Evolutionary conservation across 306 rosid species (phyloP).

Genomic region (Cyamopsis tetragonoloba): DNA sequence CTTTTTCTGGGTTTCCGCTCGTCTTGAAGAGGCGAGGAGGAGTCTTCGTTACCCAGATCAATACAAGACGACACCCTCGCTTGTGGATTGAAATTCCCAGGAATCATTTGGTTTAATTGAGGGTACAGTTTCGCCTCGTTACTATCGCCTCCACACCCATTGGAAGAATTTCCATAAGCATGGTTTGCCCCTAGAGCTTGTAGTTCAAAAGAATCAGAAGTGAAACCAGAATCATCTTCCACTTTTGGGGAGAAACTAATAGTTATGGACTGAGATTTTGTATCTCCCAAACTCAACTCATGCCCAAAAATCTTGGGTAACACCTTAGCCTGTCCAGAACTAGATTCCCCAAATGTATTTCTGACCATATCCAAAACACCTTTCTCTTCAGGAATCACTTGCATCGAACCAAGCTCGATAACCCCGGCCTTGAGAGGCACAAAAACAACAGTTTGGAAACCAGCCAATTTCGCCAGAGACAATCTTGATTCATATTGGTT

Average conservation of each 20-base stretch:
- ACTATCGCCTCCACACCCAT: constrained; percentile 50
- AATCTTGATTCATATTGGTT: constrained; percentile 61
- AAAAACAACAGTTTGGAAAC: constrained; percentile 65
- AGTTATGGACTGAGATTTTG: constrained; percentile 60
- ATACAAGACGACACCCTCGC: constrained; percentile 40
- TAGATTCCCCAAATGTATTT: constrained; percentile 49
- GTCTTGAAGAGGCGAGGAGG: constrained; percentile 51
- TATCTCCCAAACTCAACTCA: constrained; percentile 67
- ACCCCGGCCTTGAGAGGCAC: constrained; percentile 76
- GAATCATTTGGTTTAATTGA: constrained; percentile 46
- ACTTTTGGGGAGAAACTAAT: constrained; percentile 76
- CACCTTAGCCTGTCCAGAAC: constrained; percentile 50
- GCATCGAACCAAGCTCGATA: constrained; percentile 68
- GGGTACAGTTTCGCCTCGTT: constrained; percentile 64
- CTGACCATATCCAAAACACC: constrained; percentile 47
- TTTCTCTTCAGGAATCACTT: constrained; percentile 58
- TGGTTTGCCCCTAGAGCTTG: constrained; percentile 52
- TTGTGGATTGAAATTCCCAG: constrained; percentile 60
- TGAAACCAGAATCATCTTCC: constrained; percentile 65
- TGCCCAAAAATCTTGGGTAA: constrained; percentile 80
- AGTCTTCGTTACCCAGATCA: constrained; percentile 66
- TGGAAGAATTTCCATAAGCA: constrained; percentile 56
- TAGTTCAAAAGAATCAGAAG: constrained; percentile 60
- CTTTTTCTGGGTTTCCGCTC: constrained; percentile 87
- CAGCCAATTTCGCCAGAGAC: constrained; percentile 54